These are phyloP conservation scores for Bipolaris cookei DNA, from an alignment of 2,329 filamentous ascomycete species.

Conservation along the genomic window DNA sequence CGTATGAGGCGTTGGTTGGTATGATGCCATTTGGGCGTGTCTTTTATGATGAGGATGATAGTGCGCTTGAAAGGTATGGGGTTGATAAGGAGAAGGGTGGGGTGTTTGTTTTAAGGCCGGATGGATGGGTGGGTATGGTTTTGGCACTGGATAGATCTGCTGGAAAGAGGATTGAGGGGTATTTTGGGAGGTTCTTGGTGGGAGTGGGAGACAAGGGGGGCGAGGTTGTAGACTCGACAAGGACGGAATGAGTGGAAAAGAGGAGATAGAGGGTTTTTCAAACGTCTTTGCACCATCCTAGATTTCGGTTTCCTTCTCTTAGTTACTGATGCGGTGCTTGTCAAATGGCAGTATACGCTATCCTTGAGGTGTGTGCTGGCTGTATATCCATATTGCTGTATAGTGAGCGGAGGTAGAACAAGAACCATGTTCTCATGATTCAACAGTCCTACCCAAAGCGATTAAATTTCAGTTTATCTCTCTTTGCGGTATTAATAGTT, in stretches of 20 bases:
- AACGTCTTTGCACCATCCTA: too few relatives aligned
- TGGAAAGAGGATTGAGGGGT: constrained; percentile 21
- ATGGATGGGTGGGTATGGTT: constrained; percentile 43
- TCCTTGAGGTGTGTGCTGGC: too few relatives aligned
- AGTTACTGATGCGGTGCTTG: too few relatives aligned
- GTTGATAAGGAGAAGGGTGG: constrained; percentile 29
- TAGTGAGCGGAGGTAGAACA: too few relatives aligned
- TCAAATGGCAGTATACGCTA: too few relatives aligned
- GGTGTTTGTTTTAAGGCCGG: constrained; percentile 43
- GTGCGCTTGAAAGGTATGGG: constrained; percentile 44
- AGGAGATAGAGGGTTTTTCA: too few relatives aligned
- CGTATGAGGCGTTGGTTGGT: constrained; percentile 39
- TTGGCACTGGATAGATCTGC: constrained; percentile 18
- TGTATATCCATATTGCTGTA: too few relatives aligned
- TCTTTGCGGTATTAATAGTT: not conserved
- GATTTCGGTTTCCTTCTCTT: too few relatives aligned
- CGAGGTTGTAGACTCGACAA: not conserved
- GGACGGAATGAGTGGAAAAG: too few relatives aligned
- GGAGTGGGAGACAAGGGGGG: not conserved
- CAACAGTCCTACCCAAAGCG: too few relatives aligned
- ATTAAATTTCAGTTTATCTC: too few relatives aligned
- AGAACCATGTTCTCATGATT: too few relatives aligned
- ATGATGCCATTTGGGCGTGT: constrained; percentile 46
- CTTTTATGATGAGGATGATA: constrained; percentile 44
- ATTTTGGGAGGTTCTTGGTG: constrained; percentile 31